Percentiles rank a stretch among this genome's conserved stretches.
These are phyloP conservation scores for Cryphonectria parasitica DNA, from an alignment of 2,329 filamentous ascomycete genomes.

Conservation along the genomic window DNA sequence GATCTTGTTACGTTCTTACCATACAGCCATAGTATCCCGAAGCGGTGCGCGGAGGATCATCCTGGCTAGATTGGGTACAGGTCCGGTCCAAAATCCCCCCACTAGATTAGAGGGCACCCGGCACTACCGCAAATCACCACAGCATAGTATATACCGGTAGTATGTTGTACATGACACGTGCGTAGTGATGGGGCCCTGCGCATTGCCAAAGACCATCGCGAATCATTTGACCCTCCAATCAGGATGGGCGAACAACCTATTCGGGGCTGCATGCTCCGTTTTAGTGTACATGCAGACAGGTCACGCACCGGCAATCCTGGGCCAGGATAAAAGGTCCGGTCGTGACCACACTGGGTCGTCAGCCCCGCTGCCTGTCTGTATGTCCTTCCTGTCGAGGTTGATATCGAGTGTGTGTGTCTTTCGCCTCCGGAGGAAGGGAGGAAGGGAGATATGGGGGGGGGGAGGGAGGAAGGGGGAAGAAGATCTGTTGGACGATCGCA, in stretches of 20 bases:
- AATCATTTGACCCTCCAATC: conserved; percentile 15
- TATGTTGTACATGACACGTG: not conserved
- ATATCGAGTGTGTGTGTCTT: not conserved
- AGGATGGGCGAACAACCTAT: not conserved
- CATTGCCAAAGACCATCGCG: conserved; percentile 11
- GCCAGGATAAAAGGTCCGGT: not conserved
- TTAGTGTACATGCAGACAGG: not conserved
- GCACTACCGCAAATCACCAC: not conserved
- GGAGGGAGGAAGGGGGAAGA: not conserved
- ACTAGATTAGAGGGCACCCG: not conserved
- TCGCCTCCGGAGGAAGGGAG: not conserved
- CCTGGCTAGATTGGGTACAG: conserved; percentile 7
- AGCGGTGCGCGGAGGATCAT: conserved; percentile 24
- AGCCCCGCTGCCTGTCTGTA: too few species aligned
- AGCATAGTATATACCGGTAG: not conserved
- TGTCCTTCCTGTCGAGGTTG: not conserved
- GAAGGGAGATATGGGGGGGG: too few species aligned
- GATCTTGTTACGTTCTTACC: conserved; percentile 6
- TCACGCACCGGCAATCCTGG: conserved; percentile 11
- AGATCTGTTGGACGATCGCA: not conserved
- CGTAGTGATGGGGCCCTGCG: not conserved
- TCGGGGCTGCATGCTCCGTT: conserved; percentile 17
- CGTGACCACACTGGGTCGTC: not conserved
- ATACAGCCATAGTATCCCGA: conserved; percentile 15
- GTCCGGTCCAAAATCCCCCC: not conserved